A percentile compares a stretch with the other conserved stretches of the same genome.
These are phyloP conservation scores for Glycine tomentella DNA, from an alignment of 306 rosid genomes.

Conservation along the genomic window DNA sequence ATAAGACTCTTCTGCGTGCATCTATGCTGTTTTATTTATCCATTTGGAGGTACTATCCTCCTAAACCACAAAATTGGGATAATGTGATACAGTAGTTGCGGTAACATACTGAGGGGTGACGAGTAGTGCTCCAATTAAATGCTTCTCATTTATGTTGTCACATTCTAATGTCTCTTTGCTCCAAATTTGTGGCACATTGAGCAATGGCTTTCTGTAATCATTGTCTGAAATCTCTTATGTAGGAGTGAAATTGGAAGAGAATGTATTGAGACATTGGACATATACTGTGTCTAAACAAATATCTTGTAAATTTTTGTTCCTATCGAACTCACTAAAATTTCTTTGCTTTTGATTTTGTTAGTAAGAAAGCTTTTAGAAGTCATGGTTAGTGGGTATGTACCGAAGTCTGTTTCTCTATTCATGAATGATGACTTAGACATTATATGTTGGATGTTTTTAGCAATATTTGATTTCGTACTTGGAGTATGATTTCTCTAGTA, in stretches of 20 bases:
- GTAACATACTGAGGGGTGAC: not conserved
- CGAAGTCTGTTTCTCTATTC: not conserved
- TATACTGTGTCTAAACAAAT: no score
- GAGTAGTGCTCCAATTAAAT: conserved; percentile 11
- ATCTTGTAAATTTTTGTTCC: no score
- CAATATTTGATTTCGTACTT: conserved; percentile 16
- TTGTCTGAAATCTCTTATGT: no score
- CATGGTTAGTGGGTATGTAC: conserved; percentile 9
- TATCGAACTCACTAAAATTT: not conserved
- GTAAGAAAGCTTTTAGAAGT: not conserved
- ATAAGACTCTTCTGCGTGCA: conserved; percentile 2
- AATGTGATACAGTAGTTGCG: not conserved
- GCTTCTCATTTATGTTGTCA: conserved; percentile 1
- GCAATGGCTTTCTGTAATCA: no score
- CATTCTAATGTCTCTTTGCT: conserved; percentile 9
- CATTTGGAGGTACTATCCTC: not conserved
- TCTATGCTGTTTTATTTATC: no score
- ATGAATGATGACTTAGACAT: not conserved
- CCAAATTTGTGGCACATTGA: not conserved
- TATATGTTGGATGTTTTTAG: not conserved
- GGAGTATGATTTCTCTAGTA: conserved; percentile 20
- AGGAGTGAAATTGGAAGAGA: no score
- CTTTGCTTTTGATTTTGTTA: not conserved
- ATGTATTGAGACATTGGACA: no score
- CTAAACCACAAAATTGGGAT: conserved; percentile 2